Base-by-base conservation (phyloP, 345 rosid genomes). In the Acer negundo region DNA sequence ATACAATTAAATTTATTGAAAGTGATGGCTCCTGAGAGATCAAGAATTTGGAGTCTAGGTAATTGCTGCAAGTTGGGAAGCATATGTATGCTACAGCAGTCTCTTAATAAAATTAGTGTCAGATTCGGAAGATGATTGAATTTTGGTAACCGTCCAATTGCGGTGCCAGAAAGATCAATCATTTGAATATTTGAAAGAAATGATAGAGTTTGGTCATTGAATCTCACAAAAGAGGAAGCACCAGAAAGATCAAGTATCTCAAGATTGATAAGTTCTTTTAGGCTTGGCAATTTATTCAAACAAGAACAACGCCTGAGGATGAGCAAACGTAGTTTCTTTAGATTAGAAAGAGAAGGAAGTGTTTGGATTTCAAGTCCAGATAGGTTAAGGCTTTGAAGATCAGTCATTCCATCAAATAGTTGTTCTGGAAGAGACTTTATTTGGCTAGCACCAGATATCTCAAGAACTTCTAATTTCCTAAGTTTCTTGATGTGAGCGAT, bases 161-260 rank as follows among this genome's bases (percentile, higher is more conserved):
- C 75, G 78, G 89, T 90, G 66, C 49, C 75, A 0, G 91, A 88
- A 76, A 91, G 82, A 74, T 90, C 85, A 38, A 88, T 82, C 40
- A 72, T 80, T 49, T 35, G 38, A 79, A 91, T 92, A 6, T 82
- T 15, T 31, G 0, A 17, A 47, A 88, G 86, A 3, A 59, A 10
- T 4, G 58, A 8, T 62, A 86, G 73, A 75, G 44, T 51, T 79
- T 66, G 73, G 74, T 85, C 85, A 19, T 67, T 75, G 62, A 83
- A 72, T 19, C 7, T 85, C 3, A 9, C 22, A 24, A 90, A 83
- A 12, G 83, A 77, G 66, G 31, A 64, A 63, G 79, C 78, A 20
- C 88, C 92, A 66, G 88, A 88, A 26, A 90, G 42, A 83, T 88
- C 91, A 61, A 92, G 77, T 65, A 87, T 84, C 84, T 87, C 91